Conservation (phyloP, 2,329 filamentous ascomycete genomes). For the Microdochium paspali region DNA sequence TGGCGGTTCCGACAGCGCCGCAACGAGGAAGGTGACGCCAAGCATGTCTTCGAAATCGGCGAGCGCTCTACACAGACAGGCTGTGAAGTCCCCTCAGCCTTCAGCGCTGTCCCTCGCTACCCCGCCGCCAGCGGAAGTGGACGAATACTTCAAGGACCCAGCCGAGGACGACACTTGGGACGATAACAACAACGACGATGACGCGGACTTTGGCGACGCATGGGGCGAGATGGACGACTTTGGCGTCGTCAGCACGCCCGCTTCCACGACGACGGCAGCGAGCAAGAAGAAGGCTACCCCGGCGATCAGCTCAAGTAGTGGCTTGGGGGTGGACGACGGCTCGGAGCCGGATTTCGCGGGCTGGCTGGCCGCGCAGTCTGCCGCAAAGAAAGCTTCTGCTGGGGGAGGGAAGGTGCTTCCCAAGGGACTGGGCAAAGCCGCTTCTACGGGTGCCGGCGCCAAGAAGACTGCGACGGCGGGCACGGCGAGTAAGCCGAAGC, state of each 20-base stretch:
- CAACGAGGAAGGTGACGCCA: constrained; percentile 4
- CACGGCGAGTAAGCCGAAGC: constrained; percentile 32
- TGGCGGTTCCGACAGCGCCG: constrained; percentile 19
- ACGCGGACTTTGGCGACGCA: constrained; percentile 48
- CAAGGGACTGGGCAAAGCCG: constrained; percentile 68
- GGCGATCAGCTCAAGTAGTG: constrained; percentile 19
- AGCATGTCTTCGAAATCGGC: constrained; percentile 39
- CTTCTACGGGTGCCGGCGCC: constrained; percentile 19
- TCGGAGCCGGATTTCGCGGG: constrained; percentile 92
- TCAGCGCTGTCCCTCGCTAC: constrained; percentile 35
- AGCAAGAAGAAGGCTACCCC: constrained; percentile 13
- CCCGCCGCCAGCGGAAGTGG: constrained; percentile 29
- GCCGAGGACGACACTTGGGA: constrained; percentile 45
- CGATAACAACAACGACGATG: constrained; percentile 50
- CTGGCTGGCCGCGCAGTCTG: constrained; percentile 81
- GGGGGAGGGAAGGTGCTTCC: constrained; percentile 56
- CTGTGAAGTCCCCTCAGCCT: constrained; percentile 40
- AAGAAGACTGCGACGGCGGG: constrained; percentile 30
- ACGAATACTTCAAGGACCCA: constrained; percentile 26
- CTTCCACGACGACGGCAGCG: constrained; percentile 27
- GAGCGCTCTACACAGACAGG: constrained; percentile 51
- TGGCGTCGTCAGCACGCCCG: constrained; percentile 35
- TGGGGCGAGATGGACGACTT: constrained; percentile 63
- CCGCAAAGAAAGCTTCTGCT: constrained; percentile 51
- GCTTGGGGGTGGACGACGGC: constrained; percentile 60